Base-by-base conservation (phyloP, 768 basidiomycete genomes). In the Lentinula edodes region DNA sequence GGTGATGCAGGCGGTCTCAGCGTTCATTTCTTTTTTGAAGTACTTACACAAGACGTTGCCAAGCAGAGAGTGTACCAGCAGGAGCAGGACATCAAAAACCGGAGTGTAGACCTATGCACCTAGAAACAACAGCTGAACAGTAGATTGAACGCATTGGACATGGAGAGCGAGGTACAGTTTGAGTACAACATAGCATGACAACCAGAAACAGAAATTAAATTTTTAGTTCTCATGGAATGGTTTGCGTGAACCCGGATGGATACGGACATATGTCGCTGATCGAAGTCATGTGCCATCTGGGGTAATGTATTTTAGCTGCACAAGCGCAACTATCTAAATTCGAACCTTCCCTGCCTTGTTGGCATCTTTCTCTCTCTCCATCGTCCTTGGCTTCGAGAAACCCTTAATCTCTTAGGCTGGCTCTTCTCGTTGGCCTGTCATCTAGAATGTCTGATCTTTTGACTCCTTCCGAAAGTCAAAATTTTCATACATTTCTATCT, bases 401-500 rank as follows among this genome's bases (percentile, higher is more conserved):
- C 53, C 5, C 15, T 34, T n/a, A 46, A n/a, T 48, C 51, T 46
- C 46, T 55, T 58, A 63, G 32, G 18, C 62, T 63, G 62, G 62
- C 62, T 54, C 42, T 62, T 23, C 45, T 63, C 51, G 18, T 39
- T 34, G 20, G 28, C 6, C 56, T 51, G 23, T 55, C 61, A 58
- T 55, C 64, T 35, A 64, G 64, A 42, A 86, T 85, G 85, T 79
- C 87, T 38, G 51, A 60, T 34, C 76, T 90, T 58, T 79, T 91
- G 68, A 84, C 86, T 1, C 83, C 85, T 23, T 74, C 84, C 16
- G 89, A 91, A 75, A 81, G 83, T 4, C 78, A 83, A 71, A 84
- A 83, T 34, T 84, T 90, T 71, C 84, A 89, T 74, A 80, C 85
- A 32, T 90, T 90, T 68, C 80, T 90, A 61, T 79, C 83, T 28